Evolutionary conservation across 495 filamentous ascomycete genomes (phyloP).

Genomic region (Neohortaea acidophila): DNA sequence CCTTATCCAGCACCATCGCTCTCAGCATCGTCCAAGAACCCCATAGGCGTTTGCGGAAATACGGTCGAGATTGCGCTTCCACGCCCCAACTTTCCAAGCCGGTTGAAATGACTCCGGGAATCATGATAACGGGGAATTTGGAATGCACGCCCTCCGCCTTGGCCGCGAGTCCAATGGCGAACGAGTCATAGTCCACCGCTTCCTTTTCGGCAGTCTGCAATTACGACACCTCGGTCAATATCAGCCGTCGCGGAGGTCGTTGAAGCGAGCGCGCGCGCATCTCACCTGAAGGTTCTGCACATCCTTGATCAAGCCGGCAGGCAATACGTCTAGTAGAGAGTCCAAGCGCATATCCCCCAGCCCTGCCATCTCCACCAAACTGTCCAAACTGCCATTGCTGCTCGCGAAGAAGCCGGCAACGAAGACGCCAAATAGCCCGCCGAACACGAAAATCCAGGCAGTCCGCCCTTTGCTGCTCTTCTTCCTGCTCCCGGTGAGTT

Average conservation of each 20-base stretch:
- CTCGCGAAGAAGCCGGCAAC: conserved; percentile 72
- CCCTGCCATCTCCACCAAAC: conserved; percentile 61
- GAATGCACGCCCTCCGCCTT: conserved; percentile 69
- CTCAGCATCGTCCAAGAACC: conserved; percentile 98
- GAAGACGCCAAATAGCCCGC: conserved; percentile 68
- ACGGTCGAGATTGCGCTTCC: conserved; percentile 58
- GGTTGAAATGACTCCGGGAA: conserved; percentile 93
- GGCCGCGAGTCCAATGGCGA: conserved; percentile 70
- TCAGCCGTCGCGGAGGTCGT: conserved; percentile 2
- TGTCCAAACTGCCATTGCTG: conserved; percentile 43
- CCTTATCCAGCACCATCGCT: conserved; percentile 81
- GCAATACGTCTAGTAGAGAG: conserved; percentile 63
- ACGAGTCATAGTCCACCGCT: conserved; percentile 80
- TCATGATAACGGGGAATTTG: conserved; percentile 84
- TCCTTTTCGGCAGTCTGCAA: conserved; percentile 66
- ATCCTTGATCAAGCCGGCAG: conserved; percentile 65
- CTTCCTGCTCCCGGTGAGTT: conserved; percentile 20
- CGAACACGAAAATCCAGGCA: conserved; percentile 66
- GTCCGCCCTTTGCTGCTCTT: conserved; percentile 46
- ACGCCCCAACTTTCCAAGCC: conserved; percentile 96
- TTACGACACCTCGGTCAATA: conserved; percentile 16
- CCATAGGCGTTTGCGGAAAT: conserved; percentile 89
- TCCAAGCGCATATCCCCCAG: conserved; percentile 74
- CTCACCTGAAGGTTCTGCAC: conserved; percentile 68
- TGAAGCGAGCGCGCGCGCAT: conserved; percentile 4